Percentiles rank a stretch among this genome's conserved stretches.
Conservation (phyloP, 176 grass and related monocot species). For the Avena eriantha region DNA sequence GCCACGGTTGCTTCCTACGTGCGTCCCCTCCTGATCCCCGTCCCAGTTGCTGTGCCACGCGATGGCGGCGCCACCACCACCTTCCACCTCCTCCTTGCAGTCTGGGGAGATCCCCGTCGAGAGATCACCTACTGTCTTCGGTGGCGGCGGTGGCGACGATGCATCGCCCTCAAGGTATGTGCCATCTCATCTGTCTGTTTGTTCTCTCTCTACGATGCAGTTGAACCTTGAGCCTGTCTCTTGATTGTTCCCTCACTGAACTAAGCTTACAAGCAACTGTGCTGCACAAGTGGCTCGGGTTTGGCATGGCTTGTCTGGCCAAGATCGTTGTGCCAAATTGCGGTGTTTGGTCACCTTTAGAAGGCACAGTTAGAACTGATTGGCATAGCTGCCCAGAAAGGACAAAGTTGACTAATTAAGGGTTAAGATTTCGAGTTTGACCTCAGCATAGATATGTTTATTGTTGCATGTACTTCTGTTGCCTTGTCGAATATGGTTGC, state of each 20-base stretch:
- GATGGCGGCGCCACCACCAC: slow-evolving; percentile 25
- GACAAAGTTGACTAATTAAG: neutral
- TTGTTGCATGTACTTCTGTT: neutral
- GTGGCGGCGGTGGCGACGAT: neutral
- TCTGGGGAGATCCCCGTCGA: slow-evolving; percentile 26
- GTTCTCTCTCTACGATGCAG: neutral
- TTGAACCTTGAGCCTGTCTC: neutral
- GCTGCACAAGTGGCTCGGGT: neutral
- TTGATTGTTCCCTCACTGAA: neutral
- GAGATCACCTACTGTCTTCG: neutral
- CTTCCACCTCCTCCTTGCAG: neutral
- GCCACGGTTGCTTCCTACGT: neutral
- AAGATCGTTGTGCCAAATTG: neutral
- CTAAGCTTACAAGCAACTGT: neutral
- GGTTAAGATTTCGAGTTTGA: neutral
- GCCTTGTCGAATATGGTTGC: neutral
- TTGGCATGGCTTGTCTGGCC: neutral
- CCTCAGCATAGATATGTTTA: neutral
- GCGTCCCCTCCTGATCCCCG: neutral
- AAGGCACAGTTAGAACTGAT: neutral
- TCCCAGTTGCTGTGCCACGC: neutral
- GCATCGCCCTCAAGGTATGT: slow-evolving; percentile 50
- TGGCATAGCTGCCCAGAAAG: neutral
- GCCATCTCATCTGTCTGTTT: neutral
- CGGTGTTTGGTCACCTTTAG: neutral